Percentiles rank a stretch among this genome's conserved stretches.
Conservation (phyloP, 2,329 filamentous ascomycete species). For the Epichloe sylvatica region DNA sequence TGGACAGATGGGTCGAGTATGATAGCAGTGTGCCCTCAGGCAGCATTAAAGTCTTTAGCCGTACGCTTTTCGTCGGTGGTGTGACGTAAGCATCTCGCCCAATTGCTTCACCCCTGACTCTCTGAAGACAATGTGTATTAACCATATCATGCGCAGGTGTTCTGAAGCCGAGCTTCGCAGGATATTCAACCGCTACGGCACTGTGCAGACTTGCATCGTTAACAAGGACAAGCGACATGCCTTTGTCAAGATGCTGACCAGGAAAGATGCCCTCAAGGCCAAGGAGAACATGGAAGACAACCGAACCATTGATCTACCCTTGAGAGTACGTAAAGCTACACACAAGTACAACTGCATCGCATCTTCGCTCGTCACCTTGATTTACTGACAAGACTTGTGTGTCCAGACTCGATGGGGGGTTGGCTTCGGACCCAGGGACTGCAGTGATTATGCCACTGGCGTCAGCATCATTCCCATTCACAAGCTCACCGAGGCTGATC, state of each 20-base stretch:
- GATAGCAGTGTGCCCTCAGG: conserved; percentile 61
- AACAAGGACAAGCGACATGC: conserved; percentile 97
- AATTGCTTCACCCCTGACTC: no score
- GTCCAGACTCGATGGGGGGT: conserved; percentile 85
- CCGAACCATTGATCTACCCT: conserved; percentile 56
- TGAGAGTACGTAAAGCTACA: conserved; percentile 43
- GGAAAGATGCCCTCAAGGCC: conserved; percentile 68
- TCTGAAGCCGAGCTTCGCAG: conserved; percentile 69
- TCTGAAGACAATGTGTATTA: background rate
- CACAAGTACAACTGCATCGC: background rate
- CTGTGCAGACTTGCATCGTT: conserved; percentile 93
- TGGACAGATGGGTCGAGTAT: conserved; percentile 61
- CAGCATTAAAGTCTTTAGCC: conserved; percentile 82
- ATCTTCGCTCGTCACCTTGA: background rate
- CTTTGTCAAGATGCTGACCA: conserved; percentile 96
- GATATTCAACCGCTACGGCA: conserved; percentile 69
- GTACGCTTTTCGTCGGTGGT: conserved; percentile 91
- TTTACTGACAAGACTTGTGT: conserved; percentile 7
- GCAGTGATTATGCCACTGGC: conserved; percentile 86
- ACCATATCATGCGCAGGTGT: conserved; percentile 30
- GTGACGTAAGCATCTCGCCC: conserved; percentile 55
- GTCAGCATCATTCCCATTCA: conserved; percentile 87
- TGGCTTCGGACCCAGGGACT: conserved; percentile 90
- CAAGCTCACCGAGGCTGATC: conserved; percentile 86
- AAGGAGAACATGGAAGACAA: conserved; percentile 79